Evolutionary conservation across 2,329 filamentous ascomycete species (phyloP).

Genomic region (Penicillium sclerotigenum): DNA sequence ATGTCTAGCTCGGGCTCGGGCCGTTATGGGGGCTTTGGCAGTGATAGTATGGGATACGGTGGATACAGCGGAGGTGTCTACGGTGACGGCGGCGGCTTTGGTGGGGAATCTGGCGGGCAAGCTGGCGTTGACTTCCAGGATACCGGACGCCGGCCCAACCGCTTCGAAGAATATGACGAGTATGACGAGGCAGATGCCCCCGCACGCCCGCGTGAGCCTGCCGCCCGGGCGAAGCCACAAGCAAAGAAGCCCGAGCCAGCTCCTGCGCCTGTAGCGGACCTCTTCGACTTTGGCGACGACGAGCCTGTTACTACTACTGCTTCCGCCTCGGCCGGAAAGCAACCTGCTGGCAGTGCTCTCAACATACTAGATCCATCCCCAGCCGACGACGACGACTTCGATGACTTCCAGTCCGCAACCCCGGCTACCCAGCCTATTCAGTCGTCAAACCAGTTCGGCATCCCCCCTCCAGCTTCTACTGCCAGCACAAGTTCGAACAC

Average conservation of each 20-base stretch:
- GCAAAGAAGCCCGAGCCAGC: slow-evolving; percentile 65
- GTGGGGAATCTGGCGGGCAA: slow-evolving; percentile 17
- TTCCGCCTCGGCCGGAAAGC: slow-evolving; percentile 42
- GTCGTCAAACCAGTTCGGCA: slow-evolving; percentile 37
- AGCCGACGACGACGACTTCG: slow-evolving; percentile 83
- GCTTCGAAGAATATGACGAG: slow-evolving; percentile 97
- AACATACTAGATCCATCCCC: slow-evolving; percentile 47
- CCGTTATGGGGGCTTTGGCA: slow-evolving; percentile 88
- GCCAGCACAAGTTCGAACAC: slow-evolving; percentile 52
- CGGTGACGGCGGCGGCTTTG: slow-evolving; percentile 27
- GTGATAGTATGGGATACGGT: slow-evolving; percentile 64
- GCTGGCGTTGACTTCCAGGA: slow-evolving; percentile 61
- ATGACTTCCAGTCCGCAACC: slow-evolving; percentile 91
- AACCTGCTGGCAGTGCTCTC: slow-evolving; percentile 49
- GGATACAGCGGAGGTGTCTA: slow-evolving; percentile 75
- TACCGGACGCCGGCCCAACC: slow-evolving; percentile 60
- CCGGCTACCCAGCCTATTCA: slow-evolving; percentile 41
- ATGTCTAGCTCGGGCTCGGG: slow-evolving; percentile 54
- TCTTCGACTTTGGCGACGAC: slow-evolving; percentile 81
- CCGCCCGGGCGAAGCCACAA: slow-evolving; percentile 40
- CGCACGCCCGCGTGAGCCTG: slow-evolving; percentile 52
- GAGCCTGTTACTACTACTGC: slow-evolving; percentile 56
- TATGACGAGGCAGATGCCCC: slow-evolving; percentile 72
- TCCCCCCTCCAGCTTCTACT: slow-evolving; percentile 48
- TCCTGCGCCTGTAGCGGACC: slow-evolving; percentile 78